Evolutionary conservation across 805 yeast species (phyloP), one percentile per base, ranked within the genome.

Genomic region (Saccharomyces kudriavzevii): DNA sequence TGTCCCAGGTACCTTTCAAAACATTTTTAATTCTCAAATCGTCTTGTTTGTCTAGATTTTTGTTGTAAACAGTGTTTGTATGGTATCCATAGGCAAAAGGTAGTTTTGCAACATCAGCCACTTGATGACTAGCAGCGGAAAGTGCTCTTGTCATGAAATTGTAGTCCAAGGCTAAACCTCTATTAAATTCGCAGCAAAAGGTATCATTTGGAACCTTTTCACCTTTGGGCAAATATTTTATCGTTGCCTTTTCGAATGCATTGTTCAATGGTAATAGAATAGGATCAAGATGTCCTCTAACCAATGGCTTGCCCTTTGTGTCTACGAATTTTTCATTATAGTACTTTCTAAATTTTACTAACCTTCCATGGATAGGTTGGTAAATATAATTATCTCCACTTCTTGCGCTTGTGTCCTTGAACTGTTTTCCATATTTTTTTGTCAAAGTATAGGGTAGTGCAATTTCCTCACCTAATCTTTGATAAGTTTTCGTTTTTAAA

Each of bases 281-380:
- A 3, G 87, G 84, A 66, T 85, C 89, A 24, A 84, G 62, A 25
- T 79, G 76, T n/a, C 84, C 74, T 58, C 89, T 75, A 40, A 86
- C 58, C 50, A 83, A 64, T 45, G 87, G 85, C 62, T 80, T 81
- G 25, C 89, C 89, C 29, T 81, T 72, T 6, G 80, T 75, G 62
- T 83, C 82, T 64, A 78, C 77, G 45, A 81, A 62, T 30, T 79
- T 74, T 49, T 76, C 71, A 62, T 81, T 77, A 63, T 81, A 78
- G 51, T 70, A 70, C 50, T 73, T 74, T 57, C 86, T 82, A 54
- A 77, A 69, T 49, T 74, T 76, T 58, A 72, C 64, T 27, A 80
- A 70, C 24, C 77, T 74, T 56, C 70, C 70, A 57, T 78, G 77
- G 3, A 81, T 68, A 29, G 90, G 87, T 45, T 69, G 60, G 54